Evolutionary conservation across 306 rosid species (phyloP), one percentile per base, ranked within the genome.

Genomic region (Fragaria nilgerrensis): DNA sequence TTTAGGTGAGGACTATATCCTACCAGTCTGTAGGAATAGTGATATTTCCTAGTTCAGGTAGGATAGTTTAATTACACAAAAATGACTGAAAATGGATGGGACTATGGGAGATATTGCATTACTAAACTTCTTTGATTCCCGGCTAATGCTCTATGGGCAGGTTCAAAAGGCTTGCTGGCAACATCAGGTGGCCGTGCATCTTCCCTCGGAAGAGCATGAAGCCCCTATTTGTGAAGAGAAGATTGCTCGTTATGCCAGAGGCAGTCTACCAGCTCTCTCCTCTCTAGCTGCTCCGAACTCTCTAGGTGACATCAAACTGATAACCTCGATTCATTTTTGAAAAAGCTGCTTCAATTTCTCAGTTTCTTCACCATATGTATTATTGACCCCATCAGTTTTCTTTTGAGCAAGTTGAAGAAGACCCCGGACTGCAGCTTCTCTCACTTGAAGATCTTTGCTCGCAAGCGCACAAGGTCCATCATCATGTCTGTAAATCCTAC

Each of bases 361-460:
- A 20, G 72, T 85, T 44, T 90, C 88, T 61, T 86, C 97, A 14
- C 59, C 74, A 44, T 70, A 34, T 36, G 29, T 79, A 23, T 81
- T 69, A 71, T 73, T 12, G 11, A 50, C 72, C 22, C 22, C 82
- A 9, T 70, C 83, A 45, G 80, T 75, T 9, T 81, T 77, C 52
- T 87, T 74, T 5, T 70, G 85, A 45, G 89, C 85, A 5, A 95
- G 86, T 79, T 84, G 92, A 0, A 90, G 90, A 48, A 95, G 97
- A 75, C 87, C 82, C 48, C 81, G 82, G 25, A 95, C 96, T 44
- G 99, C 87, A 73, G 94, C 97, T 85, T 95, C 99, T 55, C 93
- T 89, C 20, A 95, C 96, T 69, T 89, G 86, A 7, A 79, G 75
- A 63, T 92, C 96, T 49, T 86, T 89, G 16, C 94, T 95, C 1